Base-by-base conservation (phyloP, 768 basidiomycete genomes). In the Tylopilus rubrobrunneus region DNA sequence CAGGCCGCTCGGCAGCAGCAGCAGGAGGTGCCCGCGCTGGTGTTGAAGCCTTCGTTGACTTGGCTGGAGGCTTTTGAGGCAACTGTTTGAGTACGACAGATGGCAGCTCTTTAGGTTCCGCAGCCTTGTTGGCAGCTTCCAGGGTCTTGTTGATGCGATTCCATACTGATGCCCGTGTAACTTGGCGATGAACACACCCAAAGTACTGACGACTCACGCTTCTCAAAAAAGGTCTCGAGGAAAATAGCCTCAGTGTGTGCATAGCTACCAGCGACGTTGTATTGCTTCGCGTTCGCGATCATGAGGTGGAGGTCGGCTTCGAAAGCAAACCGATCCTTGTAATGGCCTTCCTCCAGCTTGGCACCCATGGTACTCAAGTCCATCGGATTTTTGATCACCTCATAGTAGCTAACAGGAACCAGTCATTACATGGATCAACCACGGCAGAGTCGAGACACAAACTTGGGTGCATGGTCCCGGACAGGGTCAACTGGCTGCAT, bases 401-500 rank as follows among this genome's bases (percentile, higher is more conserved):
- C 85, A 63, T 93, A 92, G 68, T 98, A 98, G 60, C 94, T 96
- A 55, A 39, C 9, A 43, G 7, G n/a, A 27, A 27, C 11, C 9
- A 39, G 51, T 49, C 39, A 46, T 42, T 27, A 40, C 33, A 58
- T 39, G 17, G 37, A 48, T 40, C 48, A 15, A 51, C 34, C 49
- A 41, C 45, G 42, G 53, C 60, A 34, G 49, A 42, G 25, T 25
- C 4, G 23, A 19, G 28, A 49, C 21, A 47, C 54, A 51, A 67
- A 96, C 90, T 89, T 89, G 17, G 91, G 91, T 10, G 92, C 94
- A 63, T 83, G 80, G 62, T 97, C 94, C 58, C 92, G 79, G 40
- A 96, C 82, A n/a, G 94, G 94, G 71, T 97, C 94, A n/a, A 98
- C 96, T 31, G 96, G 92, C 54, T 89, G 84, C 40, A 85, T 74